Base-by-base conservation (phyloP, 495 filamentous ascomycete genomes). In the Daldinia concentrica region DNA sequence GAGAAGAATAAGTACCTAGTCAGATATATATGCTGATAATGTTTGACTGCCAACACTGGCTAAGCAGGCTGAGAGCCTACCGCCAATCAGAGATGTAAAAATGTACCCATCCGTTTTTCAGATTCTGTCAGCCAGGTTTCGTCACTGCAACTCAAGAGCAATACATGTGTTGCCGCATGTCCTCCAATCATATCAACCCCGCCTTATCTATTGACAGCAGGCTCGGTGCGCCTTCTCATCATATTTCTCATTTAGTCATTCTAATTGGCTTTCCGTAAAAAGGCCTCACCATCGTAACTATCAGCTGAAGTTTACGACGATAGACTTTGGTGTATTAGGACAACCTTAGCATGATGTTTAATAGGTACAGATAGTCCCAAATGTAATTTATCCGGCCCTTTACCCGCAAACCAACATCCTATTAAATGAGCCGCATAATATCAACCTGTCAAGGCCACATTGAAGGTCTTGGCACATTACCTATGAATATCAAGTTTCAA, bases 341-440 rank as follows among this genome's bases (percentile, higher is more conserved):
- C n/a, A n/a, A n/a, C n/a, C n/a, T n/a, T n/a, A n/a, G n/a, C n/a
- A n/a, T n/a, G n/a, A n/a, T n/a, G n/a, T n/a, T n/a, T n/a, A n/a
- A n/a, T n/a, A n/a, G n/a, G n/a, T n/a, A n/a, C n/a, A n/a, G n/a
- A n/a, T n/a, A 14, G 24, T 15, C n/a, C 24, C 6, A 1, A n/a
- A 34, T 19, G 19, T 7, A 41, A 34, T 68, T 73, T 68, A 73
- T 14, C 70, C 70, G 65, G 36, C 9, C 14, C 37, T 68, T 73
- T 73, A 68, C 22, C 70, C 70, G 56, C 36, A 27, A 17, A 27
- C 36, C 27, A 48, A 50, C 32, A n/a, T n/a, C 14, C 29, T 41
- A 4, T 1, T 8, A 14, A 19, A 41, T 5, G 58, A 66, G 69
- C 58, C 63, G 52, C 58, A 48, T 32, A 26, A 30, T 14, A 32